phyloP scores from a whole-genome alignment of 371 early-diverging fungal genomes.

The Blakeslea trispora region DNA sequence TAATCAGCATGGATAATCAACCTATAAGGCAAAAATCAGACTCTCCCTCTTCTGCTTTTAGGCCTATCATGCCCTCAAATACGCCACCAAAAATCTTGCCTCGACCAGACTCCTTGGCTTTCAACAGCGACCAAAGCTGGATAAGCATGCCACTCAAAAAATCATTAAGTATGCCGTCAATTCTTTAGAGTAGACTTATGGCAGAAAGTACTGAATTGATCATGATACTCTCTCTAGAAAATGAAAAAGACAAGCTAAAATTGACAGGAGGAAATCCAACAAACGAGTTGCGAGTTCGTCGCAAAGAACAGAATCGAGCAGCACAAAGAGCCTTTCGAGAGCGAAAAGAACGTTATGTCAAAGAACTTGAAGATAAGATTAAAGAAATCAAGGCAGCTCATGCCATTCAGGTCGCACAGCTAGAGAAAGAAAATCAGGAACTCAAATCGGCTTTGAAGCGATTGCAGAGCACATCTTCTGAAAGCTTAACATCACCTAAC shows the following conservation, averaged over 20 bases:
- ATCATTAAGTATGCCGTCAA: neutral
- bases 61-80: conserved; percentile 27
- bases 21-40: neutral
- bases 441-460: conserved; percentile 10
- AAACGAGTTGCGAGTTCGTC: conserved; percentile 48
- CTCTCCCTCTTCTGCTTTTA: conserved; percentile 6
- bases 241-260: conserved; percentile 14
- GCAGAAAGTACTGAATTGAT: conserved; percentile 1
- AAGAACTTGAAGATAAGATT: conserved; percentile 68
- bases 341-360: conserved; percentile 71
- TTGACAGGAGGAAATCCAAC: conserved; percentile 3
- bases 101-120: conserved; percentile 7
- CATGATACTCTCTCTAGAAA: conserved; percentile 9
- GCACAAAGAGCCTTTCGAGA: conserved; percentile 81
- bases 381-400: conserved; percentile 58
- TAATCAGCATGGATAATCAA: neutral
- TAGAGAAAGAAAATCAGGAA: conserved; percentile 35
- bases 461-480: neutral
- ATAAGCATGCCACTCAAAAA: neutral
- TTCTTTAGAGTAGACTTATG: too few relatives aligned
- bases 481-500: neutral
- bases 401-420: conserved; percentile 18
- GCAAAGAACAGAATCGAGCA: conserved; percentile 80
- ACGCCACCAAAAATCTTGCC: conserved; percentile 16
- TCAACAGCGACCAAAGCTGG: conserved; percentile 19